Evolutionary conservation across 768 basidiomycete genomes (phyloP).

Genomic region (Phanerodontia chrysosporium): DNA sequence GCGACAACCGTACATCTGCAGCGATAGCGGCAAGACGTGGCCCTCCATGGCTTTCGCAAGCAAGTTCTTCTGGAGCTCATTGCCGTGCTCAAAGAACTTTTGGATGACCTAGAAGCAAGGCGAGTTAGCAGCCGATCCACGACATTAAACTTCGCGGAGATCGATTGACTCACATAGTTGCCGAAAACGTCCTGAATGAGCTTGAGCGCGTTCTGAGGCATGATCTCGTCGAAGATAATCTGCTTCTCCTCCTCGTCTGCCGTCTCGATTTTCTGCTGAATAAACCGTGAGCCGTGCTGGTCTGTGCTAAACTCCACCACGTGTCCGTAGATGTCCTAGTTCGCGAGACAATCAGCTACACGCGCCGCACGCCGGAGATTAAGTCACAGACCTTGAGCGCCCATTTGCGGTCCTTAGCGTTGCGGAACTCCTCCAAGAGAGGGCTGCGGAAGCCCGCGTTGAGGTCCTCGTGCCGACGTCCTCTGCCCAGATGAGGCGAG

Average conservation of each 20-base stretch:
- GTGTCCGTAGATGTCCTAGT: constrained; percentile 80
- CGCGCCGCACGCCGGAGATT: not conserved
- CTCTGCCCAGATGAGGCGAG: constrained; percentile 29
- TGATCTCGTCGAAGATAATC: constrained; percentile 81
- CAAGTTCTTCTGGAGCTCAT: constrained; percentile 63
- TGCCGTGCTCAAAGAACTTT: constrained; percentile 88
- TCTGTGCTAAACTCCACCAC: constrained; percentile 91
- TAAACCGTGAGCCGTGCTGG: constrained; percentile 97
- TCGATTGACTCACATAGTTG: constrained; percentile 72
- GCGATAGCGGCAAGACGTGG: constrained; percentile 68
- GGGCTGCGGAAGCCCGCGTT: constrained; percentile 54
- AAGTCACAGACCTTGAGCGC: constrained; percentile 58
- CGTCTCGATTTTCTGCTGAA: constrained; percentile 80
- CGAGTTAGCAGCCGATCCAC: not conserved
- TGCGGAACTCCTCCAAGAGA: constrained; percentile 80
- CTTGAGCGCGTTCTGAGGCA: constrained; percentile 66
- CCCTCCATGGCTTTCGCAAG: constrained; percentile 74
- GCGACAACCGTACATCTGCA: constrained; percentile 95
- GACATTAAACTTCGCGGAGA: not conserved
- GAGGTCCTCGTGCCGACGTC: constrained; percentile 41
- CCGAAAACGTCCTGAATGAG: constrained; percentile 93
- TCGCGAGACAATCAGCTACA: not conserved
- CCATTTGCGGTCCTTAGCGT: constrained; percentile 78
- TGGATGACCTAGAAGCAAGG: constrained; percentile 69
- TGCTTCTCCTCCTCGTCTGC: constrained; percentile 79